A percentile compares a stretch with the other conserved stretches of the same genome.
These are phyloP conservation scores for Ganoderma multipileum DNA, from an alignment of 1,284 basidiomycete genomes.

Conservation along the genomic window DNA sequence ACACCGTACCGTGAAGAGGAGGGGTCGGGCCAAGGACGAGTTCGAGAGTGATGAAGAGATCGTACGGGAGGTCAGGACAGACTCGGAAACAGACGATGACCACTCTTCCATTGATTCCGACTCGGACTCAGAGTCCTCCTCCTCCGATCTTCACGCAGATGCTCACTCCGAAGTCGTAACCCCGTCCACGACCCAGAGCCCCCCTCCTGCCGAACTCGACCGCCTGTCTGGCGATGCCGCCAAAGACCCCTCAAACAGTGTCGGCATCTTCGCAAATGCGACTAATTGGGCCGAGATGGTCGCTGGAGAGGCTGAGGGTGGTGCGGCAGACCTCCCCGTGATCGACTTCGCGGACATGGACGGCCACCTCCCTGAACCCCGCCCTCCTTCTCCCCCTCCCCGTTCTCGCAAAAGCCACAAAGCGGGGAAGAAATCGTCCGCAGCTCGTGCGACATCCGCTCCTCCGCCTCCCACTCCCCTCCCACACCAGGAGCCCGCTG, in stretches of 20 bases:
- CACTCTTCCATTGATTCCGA: conserved; percentile 64
- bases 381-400: conserved; percentile 28
- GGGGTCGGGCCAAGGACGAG: conserved; percentile 62
- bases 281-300: conserved; percentile 85
- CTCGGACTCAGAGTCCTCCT: conserved; percentile 70
- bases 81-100: conserved; percentile 66
- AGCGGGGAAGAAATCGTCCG: conserved; percentile 32
- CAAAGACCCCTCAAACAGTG: conserved; percentile 40
- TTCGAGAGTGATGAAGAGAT: conserved; percentile 79
- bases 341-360: conserved; percentile 79
- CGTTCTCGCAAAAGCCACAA: conserved; percentile 38
- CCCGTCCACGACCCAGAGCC: conserved; percentile 69
- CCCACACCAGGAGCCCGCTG: conserved; percentile 15
- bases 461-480: conserved; percentile 31
- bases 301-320: conserved; percentile 68
- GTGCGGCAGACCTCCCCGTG: conserved; percentile 69
- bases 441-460: conserved; percentile 31
- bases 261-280: conserved; percentile 60
- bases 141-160: conserved; percentile 61
- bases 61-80: conserved; percentile 68
- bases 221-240: conserved; percentile 39
- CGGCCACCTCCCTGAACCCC: conserved; percentile 32
- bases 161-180: conserved; percentile 60
- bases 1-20: conserved; percentile 48
- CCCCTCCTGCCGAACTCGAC: conserved; percentile 47